Percentiles rank a stretch among this genome's conserved stretches.
Evolutionary conservation across 2,329 filamentous ascomycete species (phyloP).

Genomic region (Aureobasidium sp.): DNA sequence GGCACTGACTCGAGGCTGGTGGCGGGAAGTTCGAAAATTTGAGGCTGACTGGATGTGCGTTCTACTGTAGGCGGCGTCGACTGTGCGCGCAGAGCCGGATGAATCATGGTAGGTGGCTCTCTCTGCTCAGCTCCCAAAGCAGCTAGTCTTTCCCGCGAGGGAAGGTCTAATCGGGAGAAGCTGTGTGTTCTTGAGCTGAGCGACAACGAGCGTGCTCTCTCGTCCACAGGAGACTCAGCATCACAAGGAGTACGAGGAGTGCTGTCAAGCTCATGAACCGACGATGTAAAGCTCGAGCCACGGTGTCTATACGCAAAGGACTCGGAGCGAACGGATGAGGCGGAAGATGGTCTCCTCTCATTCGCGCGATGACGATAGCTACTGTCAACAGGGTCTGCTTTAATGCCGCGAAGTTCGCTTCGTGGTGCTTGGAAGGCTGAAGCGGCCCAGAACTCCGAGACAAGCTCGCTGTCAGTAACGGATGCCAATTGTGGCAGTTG

Average conservation of each 20-base stretch:
- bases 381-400: constrained; percentile 40
- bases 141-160: constrained; percentile 5
- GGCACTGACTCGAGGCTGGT: constrained; percentile 39
- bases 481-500: constrained; percentile 48
- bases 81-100: constrained; percentile 14
- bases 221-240: background rate
- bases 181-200: background rate
- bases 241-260: background rate
- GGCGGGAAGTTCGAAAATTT: constrained; percentile 23
- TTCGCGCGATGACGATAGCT: background rate
- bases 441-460: constrained; percentile 47
- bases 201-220: background rate
- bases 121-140: constrained; percentile 14
- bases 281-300: background rate
- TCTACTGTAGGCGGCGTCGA: background rate
- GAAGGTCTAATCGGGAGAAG: constrained; percentile 21
- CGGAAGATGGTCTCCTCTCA: constrained; percentile 3
- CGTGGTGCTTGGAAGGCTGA: constrained; percentile 46
- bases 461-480: constrained; percentile 45
- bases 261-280: constrained; percentile 7
- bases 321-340: constrained; percentile 2
- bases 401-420: constrained; percentile 45
- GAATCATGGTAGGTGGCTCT: constrained; percentile 17
- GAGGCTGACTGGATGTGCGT: constrained; percentile 24
- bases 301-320: background rate